Base-by-base conservation (phyloP, 805 yeast genomes). In the Candida sphagnicola region DNA sequence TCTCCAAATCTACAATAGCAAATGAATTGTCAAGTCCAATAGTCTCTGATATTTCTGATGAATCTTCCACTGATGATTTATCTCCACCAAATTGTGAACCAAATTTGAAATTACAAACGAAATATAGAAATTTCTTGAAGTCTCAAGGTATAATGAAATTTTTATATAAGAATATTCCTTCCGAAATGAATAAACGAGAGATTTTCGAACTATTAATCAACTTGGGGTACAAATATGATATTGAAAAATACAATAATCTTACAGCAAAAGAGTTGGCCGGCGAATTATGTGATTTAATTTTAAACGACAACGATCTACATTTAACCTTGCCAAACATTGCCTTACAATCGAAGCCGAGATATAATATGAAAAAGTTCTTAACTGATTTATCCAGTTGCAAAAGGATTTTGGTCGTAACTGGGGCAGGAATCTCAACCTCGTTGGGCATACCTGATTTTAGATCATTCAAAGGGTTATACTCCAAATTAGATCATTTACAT, bases 361-460 rank as follows among this genome's bases (percentile, higher is more conserved):
- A 49, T 23, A 31, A 40, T 16, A 24, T 53, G 13, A 42, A 39
- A 5, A 31, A 37, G 4, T 53, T 54, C 28, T 14, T 43, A n/a
- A 6, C 24, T 4, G 50, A 50, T 18, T 42, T 60, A 23, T 19
- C 24, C n/a, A 17, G 31, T 8, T 48, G 57, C 18, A 43, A 46
- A 31, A 81, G 77, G 29, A 72, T 89, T 8, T 52, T 90, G 42
- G 89, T 89, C 0, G 57, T 89, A 16, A 86, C 96, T 0, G 97
- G 97, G 12, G 97, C 97, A 0, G 97, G 97, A 17, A 87, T 89
- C 39, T 85, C 95, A 25, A 88, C 96, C 2, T 78, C 88, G 1
- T 62, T 88, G 38, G 96, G 96, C 5, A 89, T 88, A 39, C 96
- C 96, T 0, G 96, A 88, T 62, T 88, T 89, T 62, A 74, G 97